Conservation (phyloP, 2,329 filamentous ascomycete genomes). For the Cladosporium sp. region DNA sequence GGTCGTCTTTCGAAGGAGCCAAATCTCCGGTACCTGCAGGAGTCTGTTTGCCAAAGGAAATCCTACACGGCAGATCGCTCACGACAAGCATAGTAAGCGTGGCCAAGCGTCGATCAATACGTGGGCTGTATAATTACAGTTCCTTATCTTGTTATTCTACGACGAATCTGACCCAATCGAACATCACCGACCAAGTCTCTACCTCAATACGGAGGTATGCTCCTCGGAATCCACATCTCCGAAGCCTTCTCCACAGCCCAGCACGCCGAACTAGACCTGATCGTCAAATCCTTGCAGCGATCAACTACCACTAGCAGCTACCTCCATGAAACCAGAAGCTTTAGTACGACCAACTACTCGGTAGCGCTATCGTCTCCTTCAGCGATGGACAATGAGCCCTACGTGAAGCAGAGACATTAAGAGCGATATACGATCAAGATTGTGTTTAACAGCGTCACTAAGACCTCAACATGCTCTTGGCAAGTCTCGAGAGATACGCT, state of each 20-base stretch:
- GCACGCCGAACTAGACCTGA: not conserved
- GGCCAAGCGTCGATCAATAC: constrained; percentile 1
- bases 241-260: not conserved
- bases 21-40: not conserved
- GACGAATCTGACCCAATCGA: not conserved
- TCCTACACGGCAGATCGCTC: not conserved
- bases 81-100: not conserved
- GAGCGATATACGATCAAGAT: not conserved
- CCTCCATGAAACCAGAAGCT: constrained; percentile 2
- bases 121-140: not conserved
- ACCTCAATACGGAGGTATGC: too few relatives aligned
- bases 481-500: constrained; percentile 1
- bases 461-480: not conserved
- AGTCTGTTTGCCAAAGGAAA: not conserved
- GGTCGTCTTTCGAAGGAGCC: not conserved
- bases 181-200: not conserved
- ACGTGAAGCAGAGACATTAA: not conserved
- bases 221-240: not conserved
- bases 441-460: constrained; percentile 4
- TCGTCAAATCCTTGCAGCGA: constrained; percentile 6
- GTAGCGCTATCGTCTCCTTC: not conserved
- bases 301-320: not conserved
- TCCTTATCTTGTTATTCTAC: not conserved
- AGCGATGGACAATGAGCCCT: not conserved
- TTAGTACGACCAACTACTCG: not conserved